Conservation (phyloP, 805 yeast genomes). For the Starmerella geochares region DNA sequence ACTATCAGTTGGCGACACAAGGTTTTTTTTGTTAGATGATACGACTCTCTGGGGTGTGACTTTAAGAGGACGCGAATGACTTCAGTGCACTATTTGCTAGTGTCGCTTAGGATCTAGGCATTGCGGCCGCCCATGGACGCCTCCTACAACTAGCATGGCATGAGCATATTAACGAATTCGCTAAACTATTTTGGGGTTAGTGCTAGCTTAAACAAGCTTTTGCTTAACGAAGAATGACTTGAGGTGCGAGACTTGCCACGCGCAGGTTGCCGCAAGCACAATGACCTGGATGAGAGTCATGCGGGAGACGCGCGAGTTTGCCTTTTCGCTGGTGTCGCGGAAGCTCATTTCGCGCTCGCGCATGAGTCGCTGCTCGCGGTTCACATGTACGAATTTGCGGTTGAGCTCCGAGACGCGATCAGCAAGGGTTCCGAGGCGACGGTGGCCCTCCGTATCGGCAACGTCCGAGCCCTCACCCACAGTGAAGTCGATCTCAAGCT, state of each 20-base stretch:
- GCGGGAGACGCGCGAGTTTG: slow-evolving; percentile 59
- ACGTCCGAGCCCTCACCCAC: slow-evolving; percentile 50
- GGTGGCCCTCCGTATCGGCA: slow-evolving; percentile 53
- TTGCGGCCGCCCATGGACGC: too few species aligned
- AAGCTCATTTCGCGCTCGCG: slow-evolving; percentile 59
- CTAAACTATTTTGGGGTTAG: not conserved
- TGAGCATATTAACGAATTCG: not conserved
- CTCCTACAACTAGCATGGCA: too few species aligned
- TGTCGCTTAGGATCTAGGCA: too few species aligned
- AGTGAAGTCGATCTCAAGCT: slow-evolving; percentile 65
- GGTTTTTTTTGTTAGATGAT: too few species aligned
- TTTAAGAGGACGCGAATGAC: too few species aligned
- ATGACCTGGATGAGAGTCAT: slow-evolving; percentile 67
- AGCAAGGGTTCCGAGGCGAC: slow-evolving; percentile 43
- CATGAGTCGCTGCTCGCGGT: slow-evolving; percentile 55
- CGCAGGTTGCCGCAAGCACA: slow-evolving; percentile 59
- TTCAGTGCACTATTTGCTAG: too few species aligned
- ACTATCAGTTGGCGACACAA: too few species aligned
- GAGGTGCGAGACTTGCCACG: slow-evolving; percentile 66
- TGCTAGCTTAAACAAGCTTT: slow-evolving; percentile 50
- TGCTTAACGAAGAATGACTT: slow-evolving; percentile 78
- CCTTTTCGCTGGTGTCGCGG: slow-evolving; percentile 66
- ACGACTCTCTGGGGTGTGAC: too few species aligned
- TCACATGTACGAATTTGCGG: slow-evolving; percentile 47
- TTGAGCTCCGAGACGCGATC: slow-evolving; percentile 48